A percentile compares a stretch with the other conserved stretches of the same genome.
Conservation (phyloP, 2,329 filamentous ascomycete genomes). For the Colletotrichum endophyticum region DNA sequence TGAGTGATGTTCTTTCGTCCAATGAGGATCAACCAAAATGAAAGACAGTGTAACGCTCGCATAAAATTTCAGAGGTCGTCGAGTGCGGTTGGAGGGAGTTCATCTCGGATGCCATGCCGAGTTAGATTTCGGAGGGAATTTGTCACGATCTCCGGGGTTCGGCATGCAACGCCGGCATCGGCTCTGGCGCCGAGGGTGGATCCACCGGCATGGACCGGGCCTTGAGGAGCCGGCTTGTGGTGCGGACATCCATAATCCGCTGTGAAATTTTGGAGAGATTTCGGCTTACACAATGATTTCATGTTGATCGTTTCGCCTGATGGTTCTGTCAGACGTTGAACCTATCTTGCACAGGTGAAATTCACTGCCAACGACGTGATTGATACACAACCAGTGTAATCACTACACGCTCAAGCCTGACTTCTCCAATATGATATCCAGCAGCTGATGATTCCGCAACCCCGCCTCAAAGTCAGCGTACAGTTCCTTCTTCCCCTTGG, state of each 20-base stretch:
- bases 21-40: not conserved
- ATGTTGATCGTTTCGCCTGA: too few relatives aligned
- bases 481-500: slow-evolving; percentile 17
- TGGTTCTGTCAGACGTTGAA: not conserved
- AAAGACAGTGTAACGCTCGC: not conserved
- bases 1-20: not conserved
- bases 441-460: slow-evolving; percentile 23
- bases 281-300: rapidly evolving
- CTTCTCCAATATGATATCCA: slow-evolving; percentile 26
- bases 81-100: not conserved
- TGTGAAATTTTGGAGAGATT: not conserved
- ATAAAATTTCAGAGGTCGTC: not conserved
- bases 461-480: slow-evolving; percentile 26
- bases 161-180: slow-evolving; percentile 1
- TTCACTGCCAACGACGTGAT: not conserved
- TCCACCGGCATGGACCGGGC: not conserved
- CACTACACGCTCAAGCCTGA: not conserved
- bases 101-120: not conserved
- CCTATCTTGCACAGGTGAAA: not conserved
- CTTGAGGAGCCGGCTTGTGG: not conserved
- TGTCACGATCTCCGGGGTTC: not conserved
- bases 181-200: not conserved
- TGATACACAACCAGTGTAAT: not conserved
- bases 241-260: rapidly evolving
- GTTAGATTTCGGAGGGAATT: not conserved